phyloP scores from a whole-genome alignment of 83 land plant genomes.

The Picea engelmannii region DNA sequence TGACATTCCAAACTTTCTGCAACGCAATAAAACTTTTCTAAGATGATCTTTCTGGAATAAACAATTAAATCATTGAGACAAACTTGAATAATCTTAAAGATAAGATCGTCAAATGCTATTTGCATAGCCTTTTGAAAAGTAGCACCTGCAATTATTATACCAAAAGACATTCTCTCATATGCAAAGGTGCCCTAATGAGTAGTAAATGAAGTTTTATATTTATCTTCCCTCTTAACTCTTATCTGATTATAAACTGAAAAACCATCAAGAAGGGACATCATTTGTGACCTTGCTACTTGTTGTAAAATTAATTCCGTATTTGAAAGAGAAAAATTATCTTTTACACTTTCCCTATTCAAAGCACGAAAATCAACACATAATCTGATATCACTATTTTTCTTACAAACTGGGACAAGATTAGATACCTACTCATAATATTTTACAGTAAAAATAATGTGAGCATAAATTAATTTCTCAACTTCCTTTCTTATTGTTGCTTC shows the following conservation, averaged over 20 bases:
- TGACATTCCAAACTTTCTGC: not conserved
- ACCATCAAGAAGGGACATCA: not conserved
- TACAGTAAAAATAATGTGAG: not conserved
- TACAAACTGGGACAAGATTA: not conserved
- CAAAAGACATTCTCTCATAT: not conserved
- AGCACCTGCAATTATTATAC: not conserved
- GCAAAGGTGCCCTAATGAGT: not conserved
- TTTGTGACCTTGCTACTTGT: not conserved
- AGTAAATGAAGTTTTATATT: not conserved
- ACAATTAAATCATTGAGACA: not conserved
- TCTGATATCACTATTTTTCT: not conserved
- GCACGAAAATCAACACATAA: not conserved
- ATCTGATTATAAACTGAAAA: not conserved
- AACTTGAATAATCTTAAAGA: not conserved
- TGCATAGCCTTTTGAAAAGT: not conserved
- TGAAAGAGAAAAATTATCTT: not conserved
- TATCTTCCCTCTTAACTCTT: not conserved
- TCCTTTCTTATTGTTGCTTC: not conserved
- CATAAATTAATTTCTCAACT: not conserved
- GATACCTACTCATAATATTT: not conserved
- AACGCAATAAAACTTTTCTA: not conserved
- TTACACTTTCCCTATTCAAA: not conserved
- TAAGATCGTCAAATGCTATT: not conserved
- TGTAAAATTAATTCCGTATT: not conserved
- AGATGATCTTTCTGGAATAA: not conserved